These are phyloP conservation scores for Oxytropis ochrocephala DNA, from an alignment of 306 rosid genomes.

Conservation along the genomic window DNA sequence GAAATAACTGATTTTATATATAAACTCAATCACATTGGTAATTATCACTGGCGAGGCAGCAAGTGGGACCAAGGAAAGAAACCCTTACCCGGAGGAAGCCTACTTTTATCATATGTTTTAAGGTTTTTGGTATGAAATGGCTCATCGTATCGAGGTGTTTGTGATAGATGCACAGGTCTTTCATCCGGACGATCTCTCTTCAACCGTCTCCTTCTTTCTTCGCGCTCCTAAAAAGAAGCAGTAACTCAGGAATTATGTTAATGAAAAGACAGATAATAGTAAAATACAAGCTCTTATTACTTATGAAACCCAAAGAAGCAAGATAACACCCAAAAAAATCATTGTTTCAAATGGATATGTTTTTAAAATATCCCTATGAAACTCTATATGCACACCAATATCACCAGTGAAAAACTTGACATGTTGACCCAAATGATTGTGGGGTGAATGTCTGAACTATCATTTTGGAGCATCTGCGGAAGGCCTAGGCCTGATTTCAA, in stretches of 20 bases:
- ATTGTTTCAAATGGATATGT: background rate
- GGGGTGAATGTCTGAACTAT: background rate
- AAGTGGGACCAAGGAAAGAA: conserved; percentile 17
- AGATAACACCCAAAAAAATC: background rate
- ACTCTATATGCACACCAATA: background rate
- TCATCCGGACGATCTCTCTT: conserved; percentile 91
- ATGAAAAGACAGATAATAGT: background rate
- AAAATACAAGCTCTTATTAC: background rate
- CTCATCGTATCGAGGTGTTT: conserved; percentile 55
- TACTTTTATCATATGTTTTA: conserved; percentile 61
- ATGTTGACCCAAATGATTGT: background rate
- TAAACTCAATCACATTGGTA: background rate
- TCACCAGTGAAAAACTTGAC: background rate
- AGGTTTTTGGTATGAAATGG: conserved; percentile 43
- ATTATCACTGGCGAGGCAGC: background rate
- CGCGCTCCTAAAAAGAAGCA: conserved; percentile 74
- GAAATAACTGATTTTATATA: conserved; percentile 2
- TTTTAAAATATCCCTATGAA: background rate
- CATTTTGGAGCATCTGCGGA: background rate
- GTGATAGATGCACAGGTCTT: conserved; percentile 52
- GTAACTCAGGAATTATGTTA: conserved; percentile 19
- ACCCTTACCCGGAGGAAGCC: conserved; percentile 86
- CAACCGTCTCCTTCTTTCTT: conserved; percentile 76
- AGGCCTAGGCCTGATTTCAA: background rate
- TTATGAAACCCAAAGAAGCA: background rate